Conservation (phyloP, 192 early-diverging fungal genomes). For the Diversispora epigaea region DNA sequence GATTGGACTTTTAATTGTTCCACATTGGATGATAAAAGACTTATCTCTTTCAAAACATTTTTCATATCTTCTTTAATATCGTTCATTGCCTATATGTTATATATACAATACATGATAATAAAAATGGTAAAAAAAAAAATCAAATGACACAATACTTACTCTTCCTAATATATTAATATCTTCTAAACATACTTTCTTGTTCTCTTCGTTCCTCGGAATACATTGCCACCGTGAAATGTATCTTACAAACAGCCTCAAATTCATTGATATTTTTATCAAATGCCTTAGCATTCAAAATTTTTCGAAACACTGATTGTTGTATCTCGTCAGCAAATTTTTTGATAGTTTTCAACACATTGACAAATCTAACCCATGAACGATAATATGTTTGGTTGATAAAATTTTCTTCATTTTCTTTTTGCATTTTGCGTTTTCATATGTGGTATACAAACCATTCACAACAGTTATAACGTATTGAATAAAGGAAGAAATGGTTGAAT, state of each 20-base stretch:
- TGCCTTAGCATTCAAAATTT: background rate
- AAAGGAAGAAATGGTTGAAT: too few relatives aligned
- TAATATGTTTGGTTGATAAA: background rate
- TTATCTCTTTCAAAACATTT: too few relatives aligned
- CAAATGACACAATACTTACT: background rate
- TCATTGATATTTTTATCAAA: background rate
- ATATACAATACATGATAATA: too few relatives aligned
- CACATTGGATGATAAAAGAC: too few relatives aligned
- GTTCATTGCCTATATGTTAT: too few relatives aligned
- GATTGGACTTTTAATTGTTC: too few relatives aligned
- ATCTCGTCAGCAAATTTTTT: background rate
- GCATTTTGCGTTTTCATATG: background rate
- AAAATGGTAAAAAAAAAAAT: too few relatives aligned
- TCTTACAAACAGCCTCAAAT: background rate
- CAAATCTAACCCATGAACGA: background rate
- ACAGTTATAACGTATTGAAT: too few relatives aligned
- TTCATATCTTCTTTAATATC: too few relatives aligned
- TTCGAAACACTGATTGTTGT: background rate
- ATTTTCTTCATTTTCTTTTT: slow-evolving; percentile 2
- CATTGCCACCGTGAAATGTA: slow-evolving; percentile 2
- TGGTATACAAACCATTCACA: too few relatives aligned
- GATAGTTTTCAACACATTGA: background rate
- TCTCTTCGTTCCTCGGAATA: background rate
- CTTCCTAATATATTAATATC: background rate
- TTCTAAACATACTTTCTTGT: background rate